Percentiles rank a stretch among this genome's conserved stretches.
These are phyloP conservation scores for Lepidopterella palustris DNA, from an alignment of 495 filamentous ascomycete genomes.

Conservation along the genomic window DNA sequence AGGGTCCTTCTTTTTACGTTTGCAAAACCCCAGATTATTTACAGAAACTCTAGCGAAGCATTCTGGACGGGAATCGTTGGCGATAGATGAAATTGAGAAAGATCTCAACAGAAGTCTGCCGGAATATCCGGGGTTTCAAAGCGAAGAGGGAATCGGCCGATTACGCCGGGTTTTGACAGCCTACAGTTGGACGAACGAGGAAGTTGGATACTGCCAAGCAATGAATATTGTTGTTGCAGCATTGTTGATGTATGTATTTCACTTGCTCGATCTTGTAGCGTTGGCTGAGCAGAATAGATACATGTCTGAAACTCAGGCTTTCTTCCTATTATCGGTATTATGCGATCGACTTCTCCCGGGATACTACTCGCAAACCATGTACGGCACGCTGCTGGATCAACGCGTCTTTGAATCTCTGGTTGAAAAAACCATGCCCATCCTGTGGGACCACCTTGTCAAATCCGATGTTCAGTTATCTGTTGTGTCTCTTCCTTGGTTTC, in stretches of 20 bases:
- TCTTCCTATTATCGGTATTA: conserved; percentile 84
- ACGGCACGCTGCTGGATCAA: conserved; percentile 92
- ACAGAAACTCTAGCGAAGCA: conserved; percentile 76
- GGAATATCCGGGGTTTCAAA: conserved; percentile 96
- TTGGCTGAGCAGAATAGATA: conserved; percentile 51
- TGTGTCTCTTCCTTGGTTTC: conserved; percentile 94
- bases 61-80: conserved; percentile 75
- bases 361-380: conserved; percentile 98
- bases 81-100: conserved; percentile 98
- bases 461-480: conserved; percentile 98
- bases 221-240: conserved; percentile 99
- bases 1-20: conserved; percentile 77
- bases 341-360: conserved; percentile 91
- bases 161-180: conserved; percentile 85
- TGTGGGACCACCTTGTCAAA: conserved; percentile 95
- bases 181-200: conserved; percentile 91
- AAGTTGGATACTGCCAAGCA: conserved; percentile 96
- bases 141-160: conserved; percentile 87
- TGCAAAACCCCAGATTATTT: conserved; percentile 80
- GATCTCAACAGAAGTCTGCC: conserved; percentile 93
- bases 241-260: conserved; percentile 63
- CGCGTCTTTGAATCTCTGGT: conserved; percentile 95
- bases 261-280: conserved; percentile 2
- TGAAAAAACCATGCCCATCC: conserved; percentile 95
- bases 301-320: conserved; percentile 94